phyloP scores from a whole-genome alignment of 345 rosid genomes.

The Kernera saxatilis region DNA sequence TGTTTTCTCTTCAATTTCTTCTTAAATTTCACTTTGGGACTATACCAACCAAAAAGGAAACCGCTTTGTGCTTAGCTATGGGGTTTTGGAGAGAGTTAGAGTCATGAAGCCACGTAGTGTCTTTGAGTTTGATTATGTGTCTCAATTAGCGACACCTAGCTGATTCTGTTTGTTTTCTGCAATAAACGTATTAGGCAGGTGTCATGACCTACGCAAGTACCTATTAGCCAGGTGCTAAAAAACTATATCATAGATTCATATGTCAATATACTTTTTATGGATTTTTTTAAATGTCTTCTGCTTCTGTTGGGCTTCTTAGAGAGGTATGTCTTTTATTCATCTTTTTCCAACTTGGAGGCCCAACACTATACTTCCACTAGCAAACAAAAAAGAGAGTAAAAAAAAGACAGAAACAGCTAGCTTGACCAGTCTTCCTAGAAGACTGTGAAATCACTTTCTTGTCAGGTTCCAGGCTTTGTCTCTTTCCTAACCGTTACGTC shows the following conservation, averaged over 20 bases:
- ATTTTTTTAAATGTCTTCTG: neutral
- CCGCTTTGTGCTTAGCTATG: neutral
- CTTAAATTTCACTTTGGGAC: neutral
- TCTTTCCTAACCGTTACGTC: constrained; percentile 16
- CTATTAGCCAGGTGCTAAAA: neutral
- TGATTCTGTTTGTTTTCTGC: neutral
- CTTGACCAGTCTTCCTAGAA: constrained; percentile 21
- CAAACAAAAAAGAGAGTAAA: neutral
- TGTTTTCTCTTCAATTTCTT: neutral
- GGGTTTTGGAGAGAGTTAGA: neutral
- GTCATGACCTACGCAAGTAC: neutral
- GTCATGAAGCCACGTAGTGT: constrained; percentile 23
- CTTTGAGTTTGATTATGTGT: constrained; percentile 1
- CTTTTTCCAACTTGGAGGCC: neutral
- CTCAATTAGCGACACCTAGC: constrained; percentile 19
- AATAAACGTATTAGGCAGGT: constrained; percentile 20
- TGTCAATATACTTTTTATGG: no score
- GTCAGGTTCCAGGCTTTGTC: constrained; percentile 6
- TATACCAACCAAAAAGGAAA: neutral
- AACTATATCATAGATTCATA: no score
- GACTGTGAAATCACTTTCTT: neutral
- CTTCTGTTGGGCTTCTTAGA: constrained; percentile 9
- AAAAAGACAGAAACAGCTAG: constrained; percentile 13
- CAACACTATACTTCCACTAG: neutral
- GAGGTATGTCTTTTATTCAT: neutral